These are phyloP conservation scores for Symbiotaphrina buchneri DNA, from an alignment of 495 filamentous ascomycete species.

Conservation along the genomic window DNA sequence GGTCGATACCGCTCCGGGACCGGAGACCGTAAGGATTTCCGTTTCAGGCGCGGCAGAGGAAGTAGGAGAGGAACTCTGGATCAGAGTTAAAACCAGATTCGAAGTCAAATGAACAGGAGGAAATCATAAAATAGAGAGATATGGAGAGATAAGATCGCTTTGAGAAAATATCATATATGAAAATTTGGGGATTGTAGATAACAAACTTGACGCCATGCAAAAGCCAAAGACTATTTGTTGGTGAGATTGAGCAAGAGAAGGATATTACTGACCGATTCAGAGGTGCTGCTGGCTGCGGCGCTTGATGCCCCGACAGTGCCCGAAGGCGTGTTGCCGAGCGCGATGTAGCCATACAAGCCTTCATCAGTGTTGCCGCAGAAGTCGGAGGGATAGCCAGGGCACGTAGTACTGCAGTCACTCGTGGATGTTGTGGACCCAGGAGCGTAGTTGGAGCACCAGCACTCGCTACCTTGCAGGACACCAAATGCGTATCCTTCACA, in stretches of 20 bases:
- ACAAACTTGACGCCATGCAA: too few relatives aligned
- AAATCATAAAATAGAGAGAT: background rate
- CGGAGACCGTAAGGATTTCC: slow-evolving; percentile 1
- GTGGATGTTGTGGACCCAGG: slow-evolving; percentile 22
- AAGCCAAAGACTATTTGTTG: too few relatives aligned
- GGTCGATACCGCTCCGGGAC: slow-evolving; percentile 1
- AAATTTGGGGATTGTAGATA: too few relatives aligned
- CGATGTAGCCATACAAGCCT: slow-evolving; percentile 37
- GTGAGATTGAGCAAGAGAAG: slow-evolving; percentile 2
- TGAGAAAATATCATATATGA: background rate
- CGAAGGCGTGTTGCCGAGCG: slow-evolving; percentile 18
- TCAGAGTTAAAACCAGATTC: background rate
- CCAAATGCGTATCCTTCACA: slow-evolving; percentile 46
- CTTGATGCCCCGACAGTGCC: slow-evolving; percentile 19
- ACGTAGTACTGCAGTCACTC: slow-evolving; percentile 27
- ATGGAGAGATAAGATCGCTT: background rate
- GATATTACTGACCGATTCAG: slow-evolving; percentile 10
- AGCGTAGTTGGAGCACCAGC: slow-evolving; percentile 58
- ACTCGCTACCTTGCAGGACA: slow-evolving; percentile 34
- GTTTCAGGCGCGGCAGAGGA: slow-evolving; percentile 1
- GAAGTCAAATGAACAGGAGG: background rate
- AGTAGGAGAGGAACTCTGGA: background rate
- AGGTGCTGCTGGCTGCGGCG: slow-evolving; percentile 4
- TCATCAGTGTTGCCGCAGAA: slow-evolving; percentile 32
- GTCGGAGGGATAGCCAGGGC: slow-evolving; percentile 46